Percentiles rank a stretch among this genome's conserved stretches.
Evolutionary conservation across 1,284 basidiomycete species (phyloP).

Genomic region (Ceratobasidium sp.): DNA sequence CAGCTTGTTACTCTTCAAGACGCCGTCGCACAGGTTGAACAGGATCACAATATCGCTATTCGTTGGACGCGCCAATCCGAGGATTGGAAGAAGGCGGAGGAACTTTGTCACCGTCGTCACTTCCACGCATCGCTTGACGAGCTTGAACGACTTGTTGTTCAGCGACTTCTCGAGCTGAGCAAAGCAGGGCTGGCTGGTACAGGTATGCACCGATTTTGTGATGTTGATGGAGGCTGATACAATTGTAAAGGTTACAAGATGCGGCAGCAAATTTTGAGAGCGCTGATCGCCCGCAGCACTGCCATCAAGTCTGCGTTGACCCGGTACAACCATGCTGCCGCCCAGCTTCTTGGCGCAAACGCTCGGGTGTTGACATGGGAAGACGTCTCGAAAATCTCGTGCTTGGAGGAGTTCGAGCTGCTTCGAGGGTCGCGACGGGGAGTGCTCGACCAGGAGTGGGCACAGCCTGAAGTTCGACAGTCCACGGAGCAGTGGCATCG

Average conservation of each 20-base stretch:
- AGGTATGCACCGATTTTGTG: no score
- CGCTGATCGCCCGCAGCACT: neutral
- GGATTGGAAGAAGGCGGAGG: no score
- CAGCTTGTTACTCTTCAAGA: no score
- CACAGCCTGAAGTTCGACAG: neutral
- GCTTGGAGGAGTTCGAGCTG: neutral
- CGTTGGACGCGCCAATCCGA: no score
- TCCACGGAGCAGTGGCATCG: neutral
- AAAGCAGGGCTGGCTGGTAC: no score
- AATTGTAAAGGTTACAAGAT: slow-evolving; percentile 2
- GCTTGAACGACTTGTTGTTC: no score
- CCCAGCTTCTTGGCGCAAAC: neutral
- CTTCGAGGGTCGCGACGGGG: neutral
- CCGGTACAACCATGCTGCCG: neutral
- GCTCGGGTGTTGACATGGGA: neutral
- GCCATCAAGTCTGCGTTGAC: neutral
- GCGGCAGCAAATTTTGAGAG: neutral
- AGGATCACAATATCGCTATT: no score
- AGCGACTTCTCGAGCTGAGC: no score
- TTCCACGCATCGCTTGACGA: no score
- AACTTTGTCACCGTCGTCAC: no score
- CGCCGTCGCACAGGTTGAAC: no score
- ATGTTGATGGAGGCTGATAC: no score
- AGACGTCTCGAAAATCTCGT: neutral
- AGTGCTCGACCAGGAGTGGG: neutral